These are phyloP conservation scores for Neopestalotiopsis sp. DNA, from an alignment of 2,329 filamentous ascomycete genomes.

Conservation along the genomic window DNA sequence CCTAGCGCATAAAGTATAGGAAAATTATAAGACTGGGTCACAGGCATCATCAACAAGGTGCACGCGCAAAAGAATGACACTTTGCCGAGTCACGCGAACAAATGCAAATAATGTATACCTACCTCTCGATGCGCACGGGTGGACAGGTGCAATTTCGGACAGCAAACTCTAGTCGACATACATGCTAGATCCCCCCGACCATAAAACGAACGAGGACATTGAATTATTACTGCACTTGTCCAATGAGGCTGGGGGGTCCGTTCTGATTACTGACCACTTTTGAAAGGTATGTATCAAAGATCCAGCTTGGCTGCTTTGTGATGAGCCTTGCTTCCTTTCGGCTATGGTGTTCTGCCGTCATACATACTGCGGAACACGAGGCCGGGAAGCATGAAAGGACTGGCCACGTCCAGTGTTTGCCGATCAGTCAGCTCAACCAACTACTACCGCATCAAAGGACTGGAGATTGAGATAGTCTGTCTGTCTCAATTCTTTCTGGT, in stretches of 20 bases:
- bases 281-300: background rate
- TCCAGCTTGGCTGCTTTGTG: too few species aligned
- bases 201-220: too few species aligned
- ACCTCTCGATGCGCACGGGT: background rate
- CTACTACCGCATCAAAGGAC: background rate
- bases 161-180: background rate
- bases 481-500: background rate
- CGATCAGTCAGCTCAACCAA: background rate
- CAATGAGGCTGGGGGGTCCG: background rate
- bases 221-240: background rate
- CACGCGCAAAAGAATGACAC: background rate
- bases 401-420: background rate
- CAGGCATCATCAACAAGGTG: background rate
- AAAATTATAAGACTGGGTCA: background rate
- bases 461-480: constrained; percentile 1
- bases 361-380: background rate
- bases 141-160: background rate
- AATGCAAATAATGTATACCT: background rate
- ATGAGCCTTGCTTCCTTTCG: background rate
- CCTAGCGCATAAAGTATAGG: background rate
- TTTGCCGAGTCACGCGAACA: background rate
- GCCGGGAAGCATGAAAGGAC: background rate
- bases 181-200: background rate
- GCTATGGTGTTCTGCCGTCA: background rate
- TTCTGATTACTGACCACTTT: background rate